Conservation (phyloP, 805 yeast species). For the Wickerhamiella hasegawae region DNA sequence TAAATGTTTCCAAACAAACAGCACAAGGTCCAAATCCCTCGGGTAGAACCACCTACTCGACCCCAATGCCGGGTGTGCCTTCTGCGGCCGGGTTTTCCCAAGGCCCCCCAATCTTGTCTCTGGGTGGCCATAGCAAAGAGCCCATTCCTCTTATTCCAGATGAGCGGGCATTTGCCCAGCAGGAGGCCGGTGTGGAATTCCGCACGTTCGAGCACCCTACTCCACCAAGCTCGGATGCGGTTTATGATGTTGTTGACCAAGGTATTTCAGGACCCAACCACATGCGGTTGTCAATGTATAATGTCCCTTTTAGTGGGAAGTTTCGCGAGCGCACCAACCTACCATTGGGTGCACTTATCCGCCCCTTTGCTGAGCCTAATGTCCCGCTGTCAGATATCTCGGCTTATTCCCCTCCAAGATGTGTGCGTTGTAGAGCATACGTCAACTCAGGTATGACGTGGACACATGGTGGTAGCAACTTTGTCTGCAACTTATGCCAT, state of each 20-base stretch:
- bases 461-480: slow-evolving; percentile 39
- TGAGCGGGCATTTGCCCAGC: slow-evolving; percentile 14
- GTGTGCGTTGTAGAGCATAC: slow-evolving; percentile 83
- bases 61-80: background rate
- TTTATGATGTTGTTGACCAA: slow-evolving; percentile 57
- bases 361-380: slow-evolving; percentile 64
- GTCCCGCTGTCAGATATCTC: slow-evolving; percentile 24
- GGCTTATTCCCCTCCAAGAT: slow-evolving; percentile 47
- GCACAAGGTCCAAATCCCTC: background rate
- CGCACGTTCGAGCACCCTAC: slow-evolving; percentile 59
- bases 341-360: slow-evolving; percentile 66
- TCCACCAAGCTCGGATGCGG: slow-evolving; percentile 73
- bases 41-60: background rate
- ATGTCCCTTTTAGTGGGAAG: slow-evolving; percentile 60
- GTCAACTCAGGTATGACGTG: slow-evolving; percentile 71
- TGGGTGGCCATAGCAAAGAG: background rate
- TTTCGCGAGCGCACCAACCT: slow-evolving; percentile 52
- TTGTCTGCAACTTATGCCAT: slow-evolving; percentile 77
- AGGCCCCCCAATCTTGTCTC: background rate
- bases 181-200: slow-evolving; percentile 29
- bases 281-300: slow-evolving; percentile 65
- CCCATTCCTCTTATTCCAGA: slow-evolving; percentile 13
- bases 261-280: slow-evolving; percentile 72
- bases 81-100: background rate
- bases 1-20: background rate